Conservation (phyloP, 2,329 filamentous ascomycete species). For the Didymella glomerata region DNA sequence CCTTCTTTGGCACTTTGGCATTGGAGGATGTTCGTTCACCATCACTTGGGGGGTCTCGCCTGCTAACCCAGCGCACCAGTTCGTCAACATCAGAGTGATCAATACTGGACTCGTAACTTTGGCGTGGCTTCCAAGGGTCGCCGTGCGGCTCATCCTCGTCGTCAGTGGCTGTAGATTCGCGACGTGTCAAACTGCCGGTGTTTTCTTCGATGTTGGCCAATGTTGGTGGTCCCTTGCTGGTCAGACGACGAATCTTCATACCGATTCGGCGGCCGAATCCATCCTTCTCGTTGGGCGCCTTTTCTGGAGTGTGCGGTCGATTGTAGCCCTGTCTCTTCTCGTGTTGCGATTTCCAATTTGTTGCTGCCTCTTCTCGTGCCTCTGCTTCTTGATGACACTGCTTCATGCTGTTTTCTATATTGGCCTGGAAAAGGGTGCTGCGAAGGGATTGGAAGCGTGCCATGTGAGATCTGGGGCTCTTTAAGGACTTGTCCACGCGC, state of each 20-base stretch:
- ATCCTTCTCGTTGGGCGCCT: constrained; percentile 23
- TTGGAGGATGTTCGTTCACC: constrained; percentile 31
- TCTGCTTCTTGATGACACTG: constrained; percentile 30
- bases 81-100: constrained; percentile 45
- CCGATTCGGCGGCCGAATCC: constrained; percentile 38
- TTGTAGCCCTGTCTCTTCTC: constrained; percentile 39
- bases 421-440: constrained; percentile 44
- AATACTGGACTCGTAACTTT: constrained; percentile 37
- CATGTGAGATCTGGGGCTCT: constrained; percentile 38
- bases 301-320: constrained; percentile 38
- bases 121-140: constrained; percentile 12
- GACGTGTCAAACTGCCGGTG: constrained; percentile 28
- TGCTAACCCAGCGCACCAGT: constrained; percentile 46
- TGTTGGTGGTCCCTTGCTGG: constrained; percentile 38
- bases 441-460: constrained; percentile 47
- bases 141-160: constrained; percentile 25
- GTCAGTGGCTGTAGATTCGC: constrained; percentile 37
- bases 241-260: constrained; percentile 38
- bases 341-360: constrained; percentile 41
- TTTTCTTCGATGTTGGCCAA: constrained; percentile 39
- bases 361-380: constrained; percentile 30
- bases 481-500: constrained; percentile 19
- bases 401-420: constrained; percentile 43
- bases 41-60: constrained; percentile 41
- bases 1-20: constrained; percentile 17